Base-by-base conservation (phyloP, 202 grass and related monocot species). In the Panicum hallii region DNA sequence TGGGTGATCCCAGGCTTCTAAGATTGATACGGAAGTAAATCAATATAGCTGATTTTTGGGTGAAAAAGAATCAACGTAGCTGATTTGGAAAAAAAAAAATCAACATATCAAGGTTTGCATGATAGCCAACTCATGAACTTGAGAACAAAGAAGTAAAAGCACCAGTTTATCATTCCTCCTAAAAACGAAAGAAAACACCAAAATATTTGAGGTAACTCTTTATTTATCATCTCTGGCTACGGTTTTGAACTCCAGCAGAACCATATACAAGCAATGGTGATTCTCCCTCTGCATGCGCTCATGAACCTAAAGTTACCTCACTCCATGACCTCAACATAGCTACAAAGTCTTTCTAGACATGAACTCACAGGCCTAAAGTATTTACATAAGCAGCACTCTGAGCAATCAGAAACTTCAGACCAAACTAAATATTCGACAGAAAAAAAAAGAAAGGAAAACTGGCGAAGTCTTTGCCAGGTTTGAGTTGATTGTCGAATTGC, bases 371-470 rank as follows among this genome's bases (percentile, higher is more conserved):
- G 5, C 34, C 70, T 44, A 84, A 61, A 70, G 22, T 71, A 81
- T 80, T 80, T 85, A 81, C 87, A 85, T 2, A 79, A 58, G 28
- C 45, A 36, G 34, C 50, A 74, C 49, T 4, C 56, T 47, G 40
- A 78, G 44, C 36, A 86, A 19, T 76, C 23, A 60, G 23, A 60
- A 50, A 54, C 61, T 68, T 83, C 23, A 68, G 67, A 83, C 15
- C 15, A 74, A 72, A 41, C 55, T 65, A 82, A 47, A 43, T 44
- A 54, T 78, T 78, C 12, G 6, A n/a, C 60, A 75, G 7, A 81
- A 4, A 38, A 38, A 38, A 38, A 38, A 38, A 3, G 3, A 34
- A 38, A 38, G 4, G 36, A 38, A 38, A 38, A 67, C 34, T 77
- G 40, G 13, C 34, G 36, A 61, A 65, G 42, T 32, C 56, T 72